Evolutionary conservation across 2,329 filamentous ascomycete genomes (phyloP).

Genomic region (Trichophyton verrucosum): DNA sequence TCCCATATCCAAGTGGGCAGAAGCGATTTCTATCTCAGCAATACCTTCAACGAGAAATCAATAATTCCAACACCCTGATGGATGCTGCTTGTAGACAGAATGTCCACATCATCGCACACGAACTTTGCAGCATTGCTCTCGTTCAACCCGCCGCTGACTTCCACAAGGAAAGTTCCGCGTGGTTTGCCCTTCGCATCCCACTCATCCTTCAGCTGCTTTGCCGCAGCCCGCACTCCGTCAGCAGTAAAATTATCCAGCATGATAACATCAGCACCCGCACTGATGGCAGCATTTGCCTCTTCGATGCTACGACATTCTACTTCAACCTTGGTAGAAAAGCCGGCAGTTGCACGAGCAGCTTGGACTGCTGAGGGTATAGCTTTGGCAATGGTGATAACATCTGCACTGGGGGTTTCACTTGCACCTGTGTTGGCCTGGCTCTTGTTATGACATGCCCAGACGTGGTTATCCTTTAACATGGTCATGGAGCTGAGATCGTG

Average conservation of each 20-base stretch:
- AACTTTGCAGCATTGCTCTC: constrained; percentile 72
- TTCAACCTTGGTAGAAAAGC: constrained; percentile 88
- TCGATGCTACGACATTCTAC: constrained; percentile 83
- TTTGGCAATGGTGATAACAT: constrained; percentile 50
- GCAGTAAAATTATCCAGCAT: constrained; percentile 95
- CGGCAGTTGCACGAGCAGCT: constrained; percentile 70
- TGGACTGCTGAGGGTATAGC: constrained; percentile 76
- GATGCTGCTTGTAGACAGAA: constrained; percentile 91
- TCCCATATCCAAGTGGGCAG: background rate
- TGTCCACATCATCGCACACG: constrained; percentile 67
- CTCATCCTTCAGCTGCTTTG: constrained; percentile 61
- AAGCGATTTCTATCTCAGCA: constrained; percentile 13
- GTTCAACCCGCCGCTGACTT: constrained; percentile 84
- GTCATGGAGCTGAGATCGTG: constrained; percentile 91
- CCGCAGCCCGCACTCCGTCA: constrained; percentile 62
- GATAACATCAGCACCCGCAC: constrained; percentile 81
- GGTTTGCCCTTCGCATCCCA: constrained; percentile 60
- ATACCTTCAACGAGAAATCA: constrained; percentile 91
- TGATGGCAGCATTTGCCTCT: constrained; percentile 84
- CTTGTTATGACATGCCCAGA: constrained; percentile 64
- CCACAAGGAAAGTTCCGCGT: constrained; percentile 59
- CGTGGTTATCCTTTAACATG: constrained; percentile 98
- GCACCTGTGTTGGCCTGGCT: constrained; percentile 9
- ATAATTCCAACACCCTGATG: constrained; percentile 90
- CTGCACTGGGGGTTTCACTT: constrained; percentile 22